A percentile compares a stretch with the other conserved stretches of the same genome.
Evolutionary conservation across 345 rosid genomes (phyloP).

Genomic region (Xanthoceras sorbifolium): DNA sequence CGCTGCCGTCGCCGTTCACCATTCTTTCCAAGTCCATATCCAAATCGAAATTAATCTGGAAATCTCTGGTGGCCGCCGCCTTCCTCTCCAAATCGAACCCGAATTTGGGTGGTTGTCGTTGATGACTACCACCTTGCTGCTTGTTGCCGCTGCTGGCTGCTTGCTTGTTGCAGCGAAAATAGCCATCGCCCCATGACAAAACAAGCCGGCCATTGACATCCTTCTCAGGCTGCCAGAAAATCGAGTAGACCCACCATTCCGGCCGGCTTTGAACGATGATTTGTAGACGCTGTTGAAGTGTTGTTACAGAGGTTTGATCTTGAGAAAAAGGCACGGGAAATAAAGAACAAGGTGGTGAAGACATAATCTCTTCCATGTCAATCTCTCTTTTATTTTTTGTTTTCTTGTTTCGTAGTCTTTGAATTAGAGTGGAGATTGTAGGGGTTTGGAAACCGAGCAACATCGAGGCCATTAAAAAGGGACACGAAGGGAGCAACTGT

Average conservation of each 20-base stretch:
- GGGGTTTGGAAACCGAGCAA: not conserved
- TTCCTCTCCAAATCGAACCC: slow-evolving; percentile 27
- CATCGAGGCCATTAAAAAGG: not conserved
- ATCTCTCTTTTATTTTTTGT: not conserved
- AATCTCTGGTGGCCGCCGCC: slow-evolving; percentile 10
- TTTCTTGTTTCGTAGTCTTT: not conserved
- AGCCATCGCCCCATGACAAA: slow-evolving; percentile 51
- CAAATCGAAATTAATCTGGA: slow-evolving; percentile 28
- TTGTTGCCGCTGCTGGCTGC: not conserved
- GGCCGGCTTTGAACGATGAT: slow-evolving; percentile 44
- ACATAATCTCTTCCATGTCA: slow-evolving; percentile 33
- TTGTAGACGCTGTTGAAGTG: slow-evolving; percentile 54
- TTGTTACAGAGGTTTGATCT: slow-evolving; percentile 20
- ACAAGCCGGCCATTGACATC: slow-evolving; percentile 34
- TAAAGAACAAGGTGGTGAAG: slow-evolving; percentile 35
- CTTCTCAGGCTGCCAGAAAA: slow-evolving; percentile 55
- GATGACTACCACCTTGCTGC: not conserved
- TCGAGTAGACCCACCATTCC: slow-evolving; percentile 61
- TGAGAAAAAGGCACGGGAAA: slow-evolving; percentile 21
- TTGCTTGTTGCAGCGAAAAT: slow-evolving; percentile 35
- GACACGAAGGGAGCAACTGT: not conserved
- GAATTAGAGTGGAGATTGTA: not conserved
- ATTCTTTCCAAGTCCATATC: slow-evolving; percentile 33
- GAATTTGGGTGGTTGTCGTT: slow-evolving; percentile 5
- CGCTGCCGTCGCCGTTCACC: slow-evolving; percentile 26